phyloP scores from a whole-genome alignment of 805 yeast genomes.

The Kazachstania psychrophila region DNA sequence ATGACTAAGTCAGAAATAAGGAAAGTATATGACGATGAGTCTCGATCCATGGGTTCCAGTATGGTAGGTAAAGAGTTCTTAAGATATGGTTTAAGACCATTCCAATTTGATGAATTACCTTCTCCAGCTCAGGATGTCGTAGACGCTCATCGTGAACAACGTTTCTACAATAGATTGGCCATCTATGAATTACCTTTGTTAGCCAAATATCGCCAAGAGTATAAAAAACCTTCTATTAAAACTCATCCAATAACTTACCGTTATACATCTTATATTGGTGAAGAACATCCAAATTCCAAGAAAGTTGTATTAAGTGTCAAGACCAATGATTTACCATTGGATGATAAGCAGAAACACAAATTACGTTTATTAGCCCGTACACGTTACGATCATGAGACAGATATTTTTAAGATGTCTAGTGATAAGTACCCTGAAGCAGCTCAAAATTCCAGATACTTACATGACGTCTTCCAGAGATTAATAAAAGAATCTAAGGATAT shows the following conservation, averaged over 20 bases:
- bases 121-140: constrained; percentile 62
- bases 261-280: constrained; percentile 68
- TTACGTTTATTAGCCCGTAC: constrained; percentile 70
- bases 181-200: constrained; percentile 89
- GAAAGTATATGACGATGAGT: constrained; percentile 26
- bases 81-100: constrained; percentile 24
- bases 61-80: constrained; percentile 2
- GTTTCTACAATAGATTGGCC: constrained; percentile 70
- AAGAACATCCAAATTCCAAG: constrained; percentile 45
- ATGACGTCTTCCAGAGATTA: constrained; percentile 53
- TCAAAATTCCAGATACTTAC: constrained; percentile 72
- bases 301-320: constrained; percentile 56
- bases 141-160: constrained; percentile 61
- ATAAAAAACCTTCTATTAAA: constrained; percentile 38
- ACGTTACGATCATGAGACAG: constrained; percentile 56
- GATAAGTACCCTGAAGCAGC: constrained; percentile 65
- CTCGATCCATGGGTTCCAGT: constrained; percentile 1
- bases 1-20: constrained; percentile 29
- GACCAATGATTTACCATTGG: constrained; percentile 45
- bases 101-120: constrained; percentile 56
- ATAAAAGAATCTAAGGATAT: constrained; percentile 55
- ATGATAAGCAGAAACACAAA: constrained; percentile 52
- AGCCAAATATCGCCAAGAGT: constrained; percentile 63
- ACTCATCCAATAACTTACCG: constrained; percentile 54
- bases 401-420: constrained; percentile 54